Evolutionary conservation across 108 stramenopile species (phyloP), one percentile per base, ranked within the genome.

Genomic region (Nannochloropsis salina): DNA sequence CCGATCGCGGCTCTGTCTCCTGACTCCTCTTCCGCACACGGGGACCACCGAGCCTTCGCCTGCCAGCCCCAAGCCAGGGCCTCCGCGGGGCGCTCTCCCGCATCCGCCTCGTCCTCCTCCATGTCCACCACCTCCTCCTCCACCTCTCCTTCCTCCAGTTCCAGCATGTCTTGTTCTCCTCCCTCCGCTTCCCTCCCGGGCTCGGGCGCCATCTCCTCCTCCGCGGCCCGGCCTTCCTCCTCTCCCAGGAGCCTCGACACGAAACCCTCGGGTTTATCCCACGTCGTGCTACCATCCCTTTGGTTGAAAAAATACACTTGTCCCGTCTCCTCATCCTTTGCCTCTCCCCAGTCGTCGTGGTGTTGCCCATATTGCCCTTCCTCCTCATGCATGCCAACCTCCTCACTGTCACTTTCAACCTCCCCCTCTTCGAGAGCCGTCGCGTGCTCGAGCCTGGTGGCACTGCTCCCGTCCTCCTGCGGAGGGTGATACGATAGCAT

Each of bases 261-360:
- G n/a, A 74, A 74, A 15, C 61, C 61, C 61, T 8, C 61, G n/a
- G 61, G 61, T n/a, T 74, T 74, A 74, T 74, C 61, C 61, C 61
- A 74, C 61, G 61, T 74, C 0, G 61, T 74, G 61, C 61, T 74
- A 74, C 61, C 61, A 8, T 74, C 61, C 15, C 61, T 15, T 1
- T n/a, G 61, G n/a, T 74, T 74, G 6, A 74, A 74, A n/a, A 74
- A 74, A n/a, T 74, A 74, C 61, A 74, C 61, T 74, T 74, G 61
- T 15, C 61, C 61, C 61, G 61, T 74, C 3, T 74, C 61, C 61
- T 74, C 61, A n/a, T 74, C 61, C 61, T 74, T 74, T 3, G 61
- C 61, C 61, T 74, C 61, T 8, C 61, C 61, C 61, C 61, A 74
- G 31, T 31, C 31, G 31, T 31, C 31, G 31, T 31, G 31, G 31